Evolutionary conservation across 2,329 filamentous ascomycete genomes (phyloP), one percentile per base, ranked within the genome.

Genomic region (Penicillium sp.): DNA sequence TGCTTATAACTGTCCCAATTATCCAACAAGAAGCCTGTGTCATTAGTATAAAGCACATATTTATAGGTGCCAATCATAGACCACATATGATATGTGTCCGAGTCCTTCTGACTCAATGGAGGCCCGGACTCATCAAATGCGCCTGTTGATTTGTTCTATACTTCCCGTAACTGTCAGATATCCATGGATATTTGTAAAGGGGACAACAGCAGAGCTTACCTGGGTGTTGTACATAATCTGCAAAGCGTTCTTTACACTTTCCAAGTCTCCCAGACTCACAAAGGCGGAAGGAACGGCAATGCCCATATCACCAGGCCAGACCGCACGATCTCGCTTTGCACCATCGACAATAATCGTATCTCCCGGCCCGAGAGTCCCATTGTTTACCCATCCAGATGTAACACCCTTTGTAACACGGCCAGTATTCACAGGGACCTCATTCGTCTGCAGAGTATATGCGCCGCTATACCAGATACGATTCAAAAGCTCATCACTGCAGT

Each of bases 381-480:
- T 75, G 41, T 78, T 79, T 0, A 71, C 65, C 75, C 74, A 78
- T 9, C 74, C 73, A 49, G 62, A 65, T 0, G 59, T 61, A 13
- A 64, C 19, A 70, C 59, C 63, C 63, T 69, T 9, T 67, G 72
- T 40, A 69, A 72, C 54, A 5, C 74, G 73, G 12, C 75, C 75
- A 13, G 75, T 77, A 43, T 73, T 62, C 8, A 67, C 66, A 2
- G 75, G 75, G 0, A 77, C 75, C 21, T 73, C 66, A 60, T 78
- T 78, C 0, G 75, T 77, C 65, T 82, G 82, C 35, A 84, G 63
- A 0, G 82, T 84, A 61, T 81, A 83, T 7, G 81, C 81, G 5
- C 79, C 82, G 41, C 77, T 79, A 60, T 85, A 85, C 82, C 83
- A 85, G 48, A 84, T 81, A 7, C 77, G 75, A 66, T 86, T 85